These are phyloP conservation scores for Pestalotiopsis sp. DNA, from an alignment of 2,329 filamentous ascomycete species.

Conservation along the genomic window DNA sequence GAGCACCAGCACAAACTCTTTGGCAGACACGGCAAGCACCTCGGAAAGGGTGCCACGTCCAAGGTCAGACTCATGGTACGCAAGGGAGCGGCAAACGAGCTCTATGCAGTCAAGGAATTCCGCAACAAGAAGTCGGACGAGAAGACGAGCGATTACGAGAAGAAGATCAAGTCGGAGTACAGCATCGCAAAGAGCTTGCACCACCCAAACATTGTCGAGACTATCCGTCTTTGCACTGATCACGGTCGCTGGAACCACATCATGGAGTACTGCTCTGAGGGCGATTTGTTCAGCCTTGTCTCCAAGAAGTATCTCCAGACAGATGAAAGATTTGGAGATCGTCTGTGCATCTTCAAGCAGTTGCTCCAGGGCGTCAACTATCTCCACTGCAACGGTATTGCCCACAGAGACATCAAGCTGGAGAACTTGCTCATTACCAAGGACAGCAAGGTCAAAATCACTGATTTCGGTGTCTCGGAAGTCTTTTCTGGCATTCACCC, in stretches of 20 bases:
- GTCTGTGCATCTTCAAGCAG: constrained; percentile 88
- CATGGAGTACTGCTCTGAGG: constrained; percentile 88
- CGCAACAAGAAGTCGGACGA: constrained; percentile 72
- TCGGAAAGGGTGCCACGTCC: constrained; percentile 83
- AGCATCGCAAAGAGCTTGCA: constrained; percentile 83
- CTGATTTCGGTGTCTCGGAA: constrained; percentile 88
- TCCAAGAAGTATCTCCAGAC: constrained; percentile 69
- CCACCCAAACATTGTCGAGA: constrained; percentile 87
- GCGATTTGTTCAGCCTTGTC: constrained; percentile 78
- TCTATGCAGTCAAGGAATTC: constrained; percentile 89
- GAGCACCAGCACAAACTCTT: constrained; percentile 72
- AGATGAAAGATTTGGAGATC: constrained; percentile 68
- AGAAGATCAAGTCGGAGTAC: constrained; percentile 91
- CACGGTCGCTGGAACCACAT: constrained; percentile 84
- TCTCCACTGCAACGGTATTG: constrained; percentile 81
- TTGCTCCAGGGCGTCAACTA: constrained; percentile 81
- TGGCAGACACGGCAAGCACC: constrained; percentile 71
- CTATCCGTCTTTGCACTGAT: constrained; percentile 74
- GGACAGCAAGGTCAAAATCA: constrained; percentile 85
- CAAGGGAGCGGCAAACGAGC: constrained; percentile 65
- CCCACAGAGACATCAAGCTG: constrained; percentile 88
- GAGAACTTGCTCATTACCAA: constrained; percentile 83
- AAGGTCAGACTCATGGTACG: constrained; percentile 80
- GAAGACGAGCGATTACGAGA: constrained; percentile 74
- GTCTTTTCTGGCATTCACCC: constrained; percentile 84